These are phyloP conservation scores for Barnettozyma wickerhamii DNA, from an alignment of 805 yeast genomes.

Conservation along the genomic window DNA sequence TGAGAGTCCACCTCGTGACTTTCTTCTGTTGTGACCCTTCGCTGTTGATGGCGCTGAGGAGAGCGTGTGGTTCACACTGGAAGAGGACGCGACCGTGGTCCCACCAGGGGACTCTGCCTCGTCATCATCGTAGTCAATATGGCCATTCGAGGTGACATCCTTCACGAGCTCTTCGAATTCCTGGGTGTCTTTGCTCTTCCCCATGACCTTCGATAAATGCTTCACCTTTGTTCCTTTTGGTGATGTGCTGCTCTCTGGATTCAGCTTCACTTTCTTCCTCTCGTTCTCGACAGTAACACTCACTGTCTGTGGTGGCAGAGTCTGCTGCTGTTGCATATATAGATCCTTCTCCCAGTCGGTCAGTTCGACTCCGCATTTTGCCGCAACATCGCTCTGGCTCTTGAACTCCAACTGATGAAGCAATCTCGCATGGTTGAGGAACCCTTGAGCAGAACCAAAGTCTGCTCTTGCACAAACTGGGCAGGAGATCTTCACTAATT, in stretches of 20 bases:
- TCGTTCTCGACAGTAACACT: not conserved
- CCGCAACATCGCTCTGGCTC: conserved; percentile 71
- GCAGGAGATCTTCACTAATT: conserved; percentile 64
- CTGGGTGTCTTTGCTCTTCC: not conserved
- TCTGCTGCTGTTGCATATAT: conserved; percentile 7
- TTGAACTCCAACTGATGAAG: conserved; percentile 70
- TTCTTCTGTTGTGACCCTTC: conserved; percentile 24
- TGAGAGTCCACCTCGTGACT: conserved; percentile 25
- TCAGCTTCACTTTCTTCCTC: conserved; percentile 1
- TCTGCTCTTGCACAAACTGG: conserved; percentile 62
- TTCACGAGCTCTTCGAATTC: conserved; percentile 20
- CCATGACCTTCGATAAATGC: conserved; percentile 1
- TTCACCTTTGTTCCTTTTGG: not conserved
- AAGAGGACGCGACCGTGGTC: not conserved
- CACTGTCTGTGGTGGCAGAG: not conserved
- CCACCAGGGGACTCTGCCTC: conserved; percentile 3
- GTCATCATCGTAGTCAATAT: conserved; percentile 14
- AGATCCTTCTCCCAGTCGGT: conserved; percentile 51
- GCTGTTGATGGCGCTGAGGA: conserved; percentile 1
- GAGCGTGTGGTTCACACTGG: too few relatives aligned
- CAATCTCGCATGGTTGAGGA: conserved; percentile 69
- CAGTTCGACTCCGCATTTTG: conserved; percentile 55
- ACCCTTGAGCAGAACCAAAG: conserved; percentile 78
- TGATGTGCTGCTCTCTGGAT: not conserved
- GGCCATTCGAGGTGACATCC: conserved; percentile 21